phyloP scores from a whole-genome alignment of 1,139 yeast genomes.

The Geotrichum cucujoidarum region DNA sequence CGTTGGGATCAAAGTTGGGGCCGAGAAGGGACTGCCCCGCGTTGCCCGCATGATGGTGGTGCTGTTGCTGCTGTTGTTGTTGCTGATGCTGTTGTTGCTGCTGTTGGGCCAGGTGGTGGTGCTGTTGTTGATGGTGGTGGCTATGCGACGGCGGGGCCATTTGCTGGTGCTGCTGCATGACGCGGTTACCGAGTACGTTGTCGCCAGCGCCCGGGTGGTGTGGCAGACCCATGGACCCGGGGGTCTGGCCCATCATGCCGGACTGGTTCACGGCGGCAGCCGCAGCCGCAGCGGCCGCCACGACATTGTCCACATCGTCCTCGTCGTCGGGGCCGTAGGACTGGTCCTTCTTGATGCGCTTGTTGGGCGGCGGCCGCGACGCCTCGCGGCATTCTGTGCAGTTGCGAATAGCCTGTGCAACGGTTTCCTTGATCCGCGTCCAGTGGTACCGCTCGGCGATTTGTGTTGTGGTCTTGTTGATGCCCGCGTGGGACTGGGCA shows the following conservation, averaged over 20 bases:
- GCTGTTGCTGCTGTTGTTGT: slow-evolving; percentile 2
- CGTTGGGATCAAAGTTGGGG: slow-evolving; percentile 1
- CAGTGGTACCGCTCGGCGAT: slow-evolving; percentile 83
- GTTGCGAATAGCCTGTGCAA: slow-evolving; percentile 67
- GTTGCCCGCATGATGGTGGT: slow-evolving; percentile 1
- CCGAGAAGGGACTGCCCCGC: not conserved
- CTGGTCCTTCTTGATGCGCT: slow-evolving; percentile 19
- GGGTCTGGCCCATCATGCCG: not conserved
- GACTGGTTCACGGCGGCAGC: slow-evolving; percentile 23
- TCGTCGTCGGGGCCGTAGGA: slow-evolving; percentile 15
- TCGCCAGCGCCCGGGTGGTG: not conserved
- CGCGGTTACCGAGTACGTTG: not conserved
- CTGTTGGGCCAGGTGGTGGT: not conserved
- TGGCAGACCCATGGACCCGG: not conserved
- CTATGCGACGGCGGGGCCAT: not conserved
- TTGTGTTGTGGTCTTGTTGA: slow-evolving; percentile 75
- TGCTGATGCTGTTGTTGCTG: slow-evolving; percentile 2
- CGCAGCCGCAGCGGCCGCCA: slow-evolving; percentile 25
- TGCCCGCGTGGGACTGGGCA: slow-evolving; percentile 72
- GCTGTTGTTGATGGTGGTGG: not conserved
- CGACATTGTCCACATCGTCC: slow-evolving; percentile 3
- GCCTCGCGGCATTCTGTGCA: slow-evolving; percentile 68
- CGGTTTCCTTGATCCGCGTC: slow-evolving; percentile 87
- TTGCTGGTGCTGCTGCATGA: not conserved
- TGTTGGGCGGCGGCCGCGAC: slow-evolving; percentile 28